Base-by-base conservation (phyloP, 2,329 filamentous ascomycete species). In the Tolypocladium pustulatum region DNA sequence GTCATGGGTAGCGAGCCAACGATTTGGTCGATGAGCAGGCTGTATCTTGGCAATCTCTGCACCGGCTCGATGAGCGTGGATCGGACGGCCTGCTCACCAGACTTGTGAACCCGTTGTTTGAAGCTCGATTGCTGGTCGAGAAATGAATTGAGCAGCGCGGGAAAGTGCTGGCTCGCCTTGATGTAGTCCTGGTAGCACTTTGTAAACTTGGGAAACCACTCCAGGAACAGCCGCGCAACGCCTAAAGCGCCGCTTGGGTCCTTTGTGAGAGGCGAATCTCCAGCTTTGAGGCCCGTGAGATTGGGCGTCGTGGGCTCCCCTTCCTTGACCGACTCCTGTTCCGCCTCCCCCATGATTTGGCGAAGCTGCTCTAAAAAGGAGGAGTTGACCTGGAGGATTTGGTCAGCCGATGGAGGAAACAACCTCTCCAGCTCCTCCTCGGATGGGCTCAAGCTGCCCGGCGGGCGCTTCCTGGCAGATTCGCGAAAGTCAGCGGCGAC, bases 31-130 rank as follows among this genome's bases (percentile, higher is more conserved):
- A 99, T 97, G 68, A 97, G 88, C 40, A 99, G 79, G 67, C 91
- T 97, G 75, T 99, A 99, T 32, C 94, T 87, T 32, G 94, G 94
- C 57, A 99, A 81, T 57, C 94, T 83, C 72, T 99, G 94, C 0
- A 99, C 92, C 2, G 94, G 94, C 73, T 99, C 94, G 70, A 99
- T 99, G 58, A 99, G 81, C 62, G 94, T 83, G 4, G 94, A 97
- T 55, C 90, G 91, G 57, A 97, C 82, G 59, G 86, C 84, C 74
- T 99, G 94, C 71, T 97, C 94, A 58, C 94, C 93, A 2, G 88
- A 88, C 63, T 92, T 85, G 57, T 90, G 84, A 3, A 97, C 84
- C 53, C 89, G 81, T 65, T 88, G 87, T 3, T 88, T 88, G 69
- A 96, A 93, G 67, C 88, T 92, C 2, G 91, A 93, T 61, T 89